Percentiles rank a stretch among this genome's conserved stretches.
phyloP scores from a whole-genome alignment of 805 yeast species.

The Zygosaccharomyces siamensis region DNA sequence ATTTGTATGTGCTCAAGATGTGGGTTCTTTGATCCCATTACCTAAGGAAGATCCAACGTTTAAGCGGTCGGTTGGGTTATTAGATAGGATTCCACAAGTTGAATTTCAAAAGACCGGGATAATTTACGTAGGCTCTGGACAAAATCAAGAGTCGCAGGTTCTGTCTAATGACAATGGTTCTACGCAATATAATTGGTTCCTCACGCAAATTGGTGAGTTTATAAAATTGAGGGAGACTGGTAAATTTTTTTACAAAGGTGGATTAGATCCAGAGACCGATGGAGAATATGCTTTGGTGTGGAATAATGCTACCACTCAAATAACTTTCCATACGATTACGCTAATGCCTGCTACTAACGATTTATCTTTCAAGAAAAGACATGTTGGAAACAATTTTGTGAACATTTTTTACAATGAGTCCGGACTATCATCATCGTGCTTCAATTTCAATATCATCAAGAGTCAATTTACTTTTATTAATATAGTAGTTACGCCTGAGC shows the following conservation, averaged over 20 bases:
- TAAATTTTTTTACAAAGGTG: conserved; percentile 59
- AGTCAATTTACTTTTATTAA: conserved; percentile 82
- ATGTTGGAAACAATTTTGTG: conserved; percentile 81
- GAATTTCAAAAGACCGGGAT: conserved; percentile 77
- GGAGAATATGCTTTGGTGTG: conserved; percentile 73
- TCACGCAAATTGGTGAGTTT: conserved; percentile 54
- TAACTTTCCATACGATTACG: conserved; percentile 75
- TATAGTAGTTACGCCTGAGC: conserved; percentile 70
- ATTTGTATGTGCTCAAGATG: conserved; percentile 2
- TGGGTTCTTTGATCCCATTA: conserved; percentile 11
- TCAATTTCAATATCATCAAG: conserved; percentile 64
- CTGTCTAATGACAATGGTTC: conserved; percentile 65
- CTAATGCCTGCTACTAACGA: conserved; percentile 58
- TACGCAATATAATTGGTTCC: conserved; percentile 51
- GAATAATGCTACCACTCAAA: conserved; percentile 65
- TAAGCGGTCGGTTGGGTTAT: conserved; percentile 50
- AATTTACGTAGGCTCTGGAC: conserved; percentile 67
- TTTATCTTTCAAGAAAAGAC: conserved; percentile 65
- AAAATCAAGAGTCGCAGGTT: conserved; percentile 57
- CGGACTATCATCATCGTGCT: conserved; percentile 40
- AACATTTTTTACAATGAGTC: conserved; percentile 79
- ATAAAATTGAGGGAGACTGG: conserved; percentile 53
- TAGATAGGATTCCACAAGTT: conserved; percentile 74
- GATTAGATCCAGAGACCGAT: conserved; percentile 65
- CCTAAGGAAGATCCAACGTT: conserved; percentile 34